These are phyloP conservation scores for Achaetomium macrosporum DNA, from an alignment of 2,329 filamentous ascomycete species.

Conservation along the genomic window DNA sequence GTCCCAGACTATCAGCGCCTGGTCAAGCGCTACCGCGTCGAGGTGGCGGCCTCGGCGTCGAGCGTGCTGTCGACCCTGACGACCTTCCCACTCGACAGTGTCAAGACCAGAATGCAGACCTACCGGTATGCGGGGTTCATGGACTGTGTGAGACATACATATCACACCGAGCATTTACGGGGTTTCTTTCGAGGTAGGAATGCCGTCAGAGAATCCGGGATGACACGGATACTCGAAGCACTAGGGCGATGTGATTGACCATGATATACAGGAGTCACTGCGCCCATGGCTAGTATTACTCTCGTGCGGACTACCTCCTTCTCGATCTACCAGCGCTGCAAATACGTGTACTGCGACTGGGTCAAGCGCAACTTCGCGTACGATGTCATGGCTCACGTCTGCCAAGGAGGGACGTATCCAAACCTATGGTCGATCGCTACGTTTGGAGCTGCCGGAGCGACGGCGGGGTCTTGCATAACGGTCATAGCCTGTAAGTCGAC, in stretches of 20 bases:
- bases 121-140: slow-evolving; percentile 71
- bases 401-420: slow-evolving; percentile 63
- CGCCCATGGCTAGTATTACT: slow-evolving; percentile 59
- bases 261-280: slow-evolving; percentile 55
- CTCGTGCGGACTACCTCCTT: slow-evolving; percentile 38
- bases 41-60: slow-evolving; percentile 71
- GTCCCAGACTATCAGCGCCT: slow-evolving; percentile 39
- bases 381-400: slow-evolving; percentile 69
- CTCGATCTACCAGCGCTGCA: slow-evolving; percentile 63
- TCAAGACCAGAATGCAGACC: slow-evolving; percentile 86
- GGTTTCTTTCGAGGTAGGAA: slow-evolving; percentile 75
- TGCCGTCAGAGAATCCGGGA: too few relatives aligned
- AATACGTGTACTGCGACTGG: slow-evolving; percentile 66
- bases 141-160: slow-evolving; percentile 71
- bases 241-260: not conserved
- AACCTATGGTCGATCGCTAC: slow-evolving; percentile 67
- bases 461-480: slow-evolving; percentile 73
- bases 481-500: slow-evolving; percentile 62
- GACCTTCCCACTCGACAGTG: slow-evolving; percentile 82
- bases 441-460: slow-evolving; percentile 72
- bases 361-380: slow-evolving; percentile 60
- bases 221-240: not conserved
- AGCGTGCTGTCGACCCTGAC: slow-evolving; percentile 72
- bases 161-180: slow-evolving; percentile 62
- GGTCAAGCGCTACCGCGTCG: slow-evolving; percentile 72